Evolutionary conservation across 1,139 yeast species (phyloP).

Genomic region (Taphrina betulina): DNA sequence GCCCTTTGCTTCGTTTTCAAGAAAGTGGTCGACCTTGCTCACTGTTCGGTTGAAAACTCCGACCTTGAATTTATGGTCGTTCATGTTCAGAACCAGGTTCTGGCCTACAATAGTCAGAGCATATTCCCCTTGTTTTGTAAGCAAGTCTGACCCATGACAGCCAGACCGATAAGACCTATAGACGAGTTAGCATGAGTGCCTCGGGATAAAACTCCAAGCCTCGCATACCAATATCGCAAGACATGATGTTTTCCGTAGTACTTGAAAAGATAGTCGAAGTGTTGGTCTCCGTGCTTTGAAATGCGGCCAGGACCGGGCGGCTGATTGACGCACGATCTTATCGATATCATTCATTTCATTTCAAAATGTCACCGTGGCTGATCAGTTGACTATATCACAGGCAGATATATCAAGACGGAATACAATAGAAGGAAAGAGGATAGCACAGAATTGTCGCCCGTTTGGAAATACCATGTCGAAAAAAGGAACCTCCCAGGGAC

Average conservation of each 20-base stretch:
- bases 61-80: conserved; percentile 87
- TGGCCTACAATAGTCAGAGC: conserved; percentile 34
- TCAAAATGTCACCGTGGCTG: too few relatives aligned
- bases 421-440: too few relatives aligned
- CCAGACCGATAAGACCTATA: conserved; percentile 98
- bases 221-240: conserved; percentile 38
- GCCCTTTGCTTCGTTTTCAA: conserved; percentile 92
- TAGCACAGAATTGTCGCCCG: too few relatives aligned
- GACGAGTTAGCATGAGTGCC: conserved; percentile 62
- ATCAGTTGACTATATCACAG: too few relatives aligned
- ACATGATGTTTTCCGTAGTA: conserved; percentile 6
- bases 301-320: too few relatives aligned
- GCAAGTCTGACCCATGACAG: conserved; percentile 81
- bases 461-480: too few relatives aligned
- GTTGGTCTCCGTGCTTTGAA: too few relatives aligned
- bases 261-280: background rate
- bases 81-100: conserved; percentile 93
- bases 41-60: conserved; percentile 98
- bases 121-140: too few relatives aligned
- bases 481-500: too few relatives aligned
- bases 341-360: background rate
- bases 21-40: conserved; percentile 88
- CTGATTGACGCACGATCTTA: too few relatives aligned
- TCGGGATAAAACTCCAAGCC: background rate
- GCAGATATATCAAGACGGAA: too few relatives aligned